A percentile compares a stretch with the other conserved stretches of the same genome.
Evolutionary conservation across 495 filamentous ascomycete species (phyloP).

Genomic region (Immersiella caudata): DNA sequence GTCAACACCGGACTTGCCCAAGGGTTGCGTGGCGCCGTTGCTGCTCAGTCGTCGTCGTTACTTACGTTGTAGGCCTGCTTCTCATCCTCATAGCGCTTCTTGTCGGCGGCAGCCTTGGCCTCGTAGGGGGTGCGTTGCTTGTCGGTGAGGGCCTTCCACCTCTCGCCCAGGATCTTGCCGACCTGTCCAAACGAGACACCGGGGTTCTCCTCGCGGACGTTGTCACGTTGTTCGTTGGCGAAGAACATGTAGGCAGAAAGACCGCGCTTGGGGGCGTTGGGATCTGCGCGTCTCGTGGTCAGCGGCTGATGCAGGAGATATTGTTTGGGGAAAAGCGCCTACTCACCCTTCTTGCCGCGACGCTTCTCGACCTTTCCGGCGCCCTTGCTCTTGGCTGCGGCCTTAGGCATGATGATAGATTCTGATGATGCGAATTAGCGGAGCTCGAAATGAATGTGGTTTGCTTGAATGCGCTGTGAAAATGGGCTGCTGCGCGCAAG

Average conservation of each 20-base stretch:
- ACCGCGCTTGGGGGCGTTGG: slow-evolving; percentile 98
- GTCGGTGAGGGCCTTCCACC: slow-evolving; percentile 93
- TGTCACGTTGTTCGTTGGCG: slow-evolving; percentile 97
- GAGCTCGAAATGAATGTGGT: background rate
- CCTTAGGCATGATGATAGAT: slow-evolving; percentile 50
- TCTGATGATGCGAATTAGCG: slow-evolving; percentile 31
- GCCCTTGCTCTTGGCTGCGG: slow-evolving; percentile 48
- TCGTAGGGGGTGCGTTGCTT: slow-evolving; percentile 92
- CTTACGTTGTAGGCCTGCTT: slow-evolving; percentile 89
- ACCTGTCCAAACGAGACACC: slow-evolving; percentile 98
- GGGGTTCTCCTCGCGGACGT: slow-evolving; percentile 97
- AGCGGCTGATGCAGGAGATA: background rate
- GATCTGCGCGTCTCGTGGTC: slow-evolving; percentile 60
- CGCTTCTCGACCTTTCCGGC: slow-evolving; percentile 47
- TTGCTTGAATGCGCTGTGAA: background rate
- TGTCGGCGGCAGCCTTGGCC: slow-evolving; percentile 91
- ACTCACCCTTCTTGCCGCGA: slow-evolving; percentile 55
- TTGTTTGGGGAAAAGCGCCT: background rate
- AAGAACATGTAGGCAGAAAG: slow-evolving; percentile 99
- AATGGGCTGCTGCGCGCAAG: background rate
- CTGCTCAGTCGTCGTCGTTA: slow-evolving; percentile 22
- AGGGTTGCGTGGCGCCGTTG: background rate
- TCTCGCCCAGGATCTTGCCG: slow-evolving; percentile 94
- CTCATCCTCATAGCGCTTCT: slow-evolving; percentile 98
- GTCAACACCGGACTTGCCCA: slow-evolving; percentile 19